Percentiles rank a stretch among this genome's conserved stretches.
Evolutionary conservation across 306 rosid species (phyloP).

Genomic region (Hylodesmum podocarpum): DNA sequence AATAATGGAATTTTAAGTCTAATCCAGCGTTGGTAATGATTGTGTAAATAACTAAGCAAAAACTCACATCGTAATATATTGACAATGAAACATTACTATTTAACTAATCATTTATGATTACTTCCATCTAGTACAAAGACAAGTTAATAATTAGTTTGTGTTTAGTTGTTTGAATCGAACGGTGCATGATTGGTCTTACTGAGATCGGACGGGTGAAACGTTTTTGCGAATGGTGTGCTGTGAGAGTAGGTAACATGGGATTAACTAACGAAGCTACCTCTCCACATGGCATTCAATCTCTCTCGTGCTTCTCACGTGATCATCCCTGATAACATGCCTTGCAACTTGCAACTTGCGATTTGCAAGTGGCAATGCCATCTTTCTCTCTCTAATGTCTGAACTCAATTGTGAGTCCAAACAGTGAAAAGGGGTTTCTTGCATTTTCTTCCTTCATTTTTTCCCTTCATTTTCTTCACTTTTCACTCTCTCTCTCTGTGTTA

Average conservation of each 20-base stretch:
- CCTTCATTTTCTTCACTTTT: not conserved
- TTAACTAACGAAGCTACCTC: slow-evolving; percentile 35
- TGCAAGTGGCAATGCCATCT: slow-evolving; percentile 12
- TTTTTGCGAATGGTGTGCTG: not conserved
- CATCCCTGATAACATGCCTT: slow-evolving; percentile 26
- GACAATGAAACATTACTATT: not conserved
- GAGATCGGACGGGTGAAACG: not conserved
- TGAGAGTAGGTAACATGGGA: slow-evolving; percentile 4
- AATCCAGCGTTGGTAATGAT: not conserved
- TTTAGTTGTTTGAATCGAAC: slow-evolving; percentile 1
- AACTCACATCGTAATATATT: not conserved
- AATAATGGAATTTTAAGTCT: not conserved
- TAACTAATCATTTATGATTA: not conserved
- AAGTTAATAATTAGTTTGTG: not conserved
- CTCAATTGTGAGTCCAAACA: not conserved
- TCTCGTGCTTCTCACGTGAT: slow-evolving; percentile 46
- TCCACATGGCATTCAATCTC: not conserved
- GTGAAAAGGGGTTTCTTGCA: not conserved
- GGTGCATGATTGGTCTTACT: not conserved
- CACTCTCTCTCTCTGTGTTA: not conserved
- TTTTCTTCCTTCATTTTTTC: too few relatives aligned
- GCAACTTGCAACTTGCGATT: not conserved
- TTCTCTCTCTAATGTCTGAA: slow-evolving; percentile 22
- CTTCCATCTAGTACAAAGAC: not conserved
- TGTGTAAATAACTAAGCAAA: not conserved